Percentiles rank a stretch among this genome's conserved stretches.
Evolutionary conservation across 2,329 filamentous ascomycete genomes (phyloP).

Genomic region (Huntiella decipiens): DNA sequence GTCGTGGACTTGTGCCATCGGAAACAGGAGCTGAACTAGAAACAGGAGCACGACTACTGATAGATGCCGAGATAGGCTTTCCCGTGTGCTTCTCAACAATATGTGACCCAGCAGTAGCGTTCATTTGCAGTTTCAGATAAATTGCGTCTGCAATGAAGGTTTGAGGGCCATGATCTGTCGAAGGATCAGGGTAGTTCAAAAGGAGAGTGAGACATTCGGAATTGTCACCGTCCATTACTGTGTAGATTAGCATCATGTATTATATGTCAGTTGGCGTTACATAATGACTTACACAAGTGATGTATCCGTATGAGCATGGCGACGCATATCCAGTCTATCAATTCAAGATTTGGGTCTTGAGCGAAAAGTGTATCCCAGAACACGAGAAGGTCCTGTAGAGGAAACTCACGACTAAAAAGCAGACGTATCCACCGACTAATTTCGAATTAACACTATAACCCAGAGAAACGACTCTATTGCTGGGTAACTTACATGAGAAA

Average conservation of each 20-base stretch:
- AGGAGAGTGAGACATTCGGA: conserved; percentile 66
- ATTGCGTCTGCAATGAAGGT: conserved; percentile 76
- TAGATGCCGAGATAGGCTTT: conserved; percentile 13
- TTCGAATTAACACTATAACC: not conserved
- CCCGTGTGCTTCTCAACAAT: conserved; percentile 56
- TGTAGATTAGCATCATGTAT: not conserved
- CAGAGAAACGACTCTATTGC: not conserved
- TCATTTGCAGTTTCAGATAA: conserved; percentile 48
- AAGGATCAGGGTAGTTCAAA: conserved; percentile 60
- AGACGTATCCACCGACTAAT: conserved; percentile 77
- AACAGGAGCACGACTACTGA: conserved; percentile 3
- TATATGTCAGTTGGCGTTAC: too few relatives aligned
- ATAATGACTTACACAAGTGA: too few relatives aligned
- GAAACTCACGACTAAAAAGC: conserved; percentile 82
- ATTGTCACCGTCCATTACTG: conserved; percentile 74
- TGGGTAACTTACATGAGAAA: conserved; percentile 54
- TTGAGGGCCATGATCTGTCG: conserved; percentile 44
- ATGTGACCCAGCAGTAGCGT: conserved; percentile 38
- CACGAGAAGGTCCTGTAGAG: conserved; percentile 62
- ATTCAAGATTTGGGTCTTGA: conserved; percentile 57
- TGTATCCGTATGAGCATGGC: conserved; percentile 66
- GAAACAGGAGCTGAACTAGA: conserved; percentile 19
- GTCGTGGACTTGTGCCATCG: conserved; percentile 18
- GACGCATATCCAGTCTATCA: conserved; percentile 82
- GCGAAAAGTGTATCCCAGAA: conserved; percentile 90